phyloP scores from a whole-genome alignment of 2,329 filamentous ascomycete genomes.

The Cadophora sp. region DNA sequence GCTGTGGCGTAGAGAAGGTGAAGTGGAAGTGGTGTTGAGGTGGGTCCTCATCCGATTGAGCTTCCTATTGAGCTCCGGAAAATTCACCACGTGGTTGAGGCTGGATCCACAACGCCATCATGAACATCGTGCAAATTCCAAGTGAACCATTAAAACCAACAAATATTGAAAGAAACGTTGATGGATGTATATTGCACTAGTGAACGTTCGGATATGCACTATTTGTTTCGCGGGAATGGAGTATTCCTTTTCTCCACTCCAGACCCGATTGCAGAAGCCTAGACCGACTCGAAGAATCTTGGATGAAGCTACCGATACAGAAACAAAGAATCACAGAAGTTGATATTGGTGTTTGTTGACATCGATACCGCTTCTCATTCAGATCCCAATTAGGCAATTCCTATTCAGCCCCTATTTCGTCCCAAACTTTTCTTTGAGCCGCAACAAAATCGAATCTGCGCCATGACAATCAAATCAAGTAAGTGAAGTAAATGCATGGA shows the following conservation, averaged over 20 bases:
- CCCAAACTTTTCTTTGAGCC: constrained; percentile 25
- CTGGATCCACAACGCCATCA: neutral
- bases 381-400: constrained; percentile 14
- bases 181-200: neutral
- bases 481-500: neutral
- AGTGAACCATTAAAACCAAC: neutral
- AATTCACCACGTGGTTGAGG: constrained; percentile 11
- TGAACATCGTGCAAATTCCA: neutral
- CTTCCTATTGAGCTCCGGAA: constrained; percentile 20
- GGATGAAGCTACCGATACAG: neutral
- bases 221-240: neutral
- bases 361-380: neutral
- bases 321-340: neutral
- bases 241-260: neutral
- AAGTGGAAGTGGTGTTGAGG: neutral
- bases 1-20: neutral
- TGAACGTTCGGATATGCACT: neutral
- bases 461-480: neutral
- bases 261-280: neutral
- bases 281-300: neutral
- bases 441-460: constrained; percentile 1
- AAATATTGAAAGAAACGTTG: neutral
- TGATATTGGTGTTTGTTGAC: neutral
- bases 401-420: constrained; percentile 36
- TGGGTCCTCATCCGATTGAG: constrained; percentile 17